Conservation (phyloP, 2,329 filamentous ascomycete species). For the Fusarium pilosicola region DNA sequence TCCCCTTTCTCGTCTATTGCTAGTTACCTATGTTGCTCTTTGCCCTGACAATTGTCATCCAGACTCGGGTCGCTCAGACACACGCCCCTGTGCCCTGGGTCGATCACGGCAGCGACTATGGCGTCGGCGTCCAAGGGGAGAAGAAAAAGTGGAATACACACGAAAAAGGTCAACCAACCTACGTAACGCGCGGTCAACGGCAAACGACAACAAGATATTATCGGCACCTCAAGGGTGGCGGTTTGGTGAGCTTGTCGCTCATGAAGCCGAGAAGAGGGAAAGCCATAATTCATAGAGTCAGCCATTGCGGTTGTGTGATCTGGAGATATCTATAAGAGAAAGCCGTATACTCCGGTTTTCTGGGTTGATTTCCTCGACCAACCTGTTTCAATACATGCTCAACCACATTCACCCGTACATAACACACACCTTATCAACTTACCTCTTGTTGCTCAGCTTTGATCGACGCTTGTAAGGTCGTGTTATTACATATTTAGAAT, state of each 20-base stretch:
- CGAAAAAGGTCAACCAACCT: constrained; percentile 2
- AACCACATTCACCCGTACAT: neutral
- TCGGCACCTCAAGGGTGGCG: constrained; percentile 33
- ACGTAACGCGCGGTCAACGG: constrained; percentile 33
- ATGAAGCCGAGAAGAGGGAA: constrained; percentile 32
- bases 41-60: constrained; percentile 13
- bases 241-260: constrained; percentile 32
- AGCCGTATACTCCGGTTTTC: constrained; percentile 42
- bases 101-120: constrained; percentile 29
- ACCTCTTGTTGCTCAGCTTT: constrained; percentile 8
- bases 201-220: constrained; percentile 14
- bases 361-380: constrained; percentile 29
- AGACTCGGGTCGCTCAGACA: constrained; percentile 1
- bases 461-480: constrained; percentile 9
- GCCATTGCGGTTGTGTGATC: constrained; percentile 8
- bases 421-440: neutral
- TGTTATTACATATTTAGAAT: constrained; percentile 5
- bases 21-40: neutral
- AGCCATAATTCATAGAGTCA: constrained; percentile 26
- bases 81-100: constrained; percentile 23
- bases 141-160: constrained; percentile 15
- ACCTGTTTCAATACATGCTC: constrained; percentile 3
- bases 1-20: constrained; percentile 14
- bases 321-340: constrained; percentile 33
- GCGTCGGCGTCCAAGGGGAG: constrained; percentile 14